Conservation (phyloP, 768 basidiomycete species). For the Lactarius pseudohatsudake region DNA sequence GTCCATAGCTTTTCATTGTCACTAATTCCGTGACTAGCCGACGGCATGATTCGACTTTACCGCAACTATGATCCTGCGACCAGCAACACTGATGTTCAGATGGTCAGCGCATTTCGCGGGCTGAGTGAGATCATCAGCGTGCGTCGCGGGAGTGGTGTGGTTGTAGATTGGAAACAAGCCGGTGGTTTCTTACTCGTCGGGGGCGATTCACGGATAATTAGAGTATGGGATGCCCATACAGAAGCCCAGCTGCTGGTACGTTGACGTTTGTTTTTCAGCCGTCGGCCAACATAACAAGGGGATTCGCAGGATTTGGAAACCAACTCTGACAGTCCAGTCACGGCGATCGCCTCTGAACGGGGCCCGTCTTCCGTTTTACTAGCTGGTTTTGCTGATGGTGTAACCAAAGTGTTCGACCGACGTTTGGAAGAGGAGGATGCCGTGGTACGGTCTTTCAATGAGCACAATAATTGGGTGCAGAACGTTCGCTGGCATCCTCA, state of each 20-base stretch:
- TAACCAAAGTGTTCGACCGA: constrained; percentile 87
- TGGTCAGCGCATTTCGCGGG: constrained; percentile 93
- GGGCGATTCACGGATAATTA: constrained; percentile 85
- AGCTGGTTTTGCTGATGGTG: constrained; percentile 91
- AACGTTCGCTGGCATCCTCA: constrained; percentile 84
- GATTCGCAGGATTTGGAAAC: constrained; percentile 77
- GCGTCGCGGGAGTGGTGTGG: constrained; percentile 77
- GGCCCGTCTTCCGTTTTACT: constrained; percentile 77
- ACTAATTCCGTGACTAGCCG: constrained; percentile 51
- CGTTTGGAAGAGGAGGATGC: constrained; percentile 82
- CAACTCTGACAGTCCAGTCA: constrained; percentile 86
- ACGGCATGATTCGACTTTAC: constrained; percentile 89
- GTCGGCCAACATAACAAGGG: not conserved
- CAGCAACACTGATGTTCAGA: constrained; percentile 73
- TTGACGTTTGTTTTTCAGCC: constrained; percentile 12
- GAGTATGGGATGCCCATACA: constrained; percentile 93
- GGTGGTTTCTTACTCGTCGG: constrained; percentile 84
- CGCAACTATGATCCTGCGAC: constrained; percentile 83
- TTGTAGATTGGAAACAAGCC: constrained; percentile 92
- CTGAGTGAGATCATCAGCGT: constrained; percentile 74
- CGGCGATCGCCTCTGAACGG: constrained; percentile 76
- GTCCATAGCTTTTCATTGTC: not conserved
- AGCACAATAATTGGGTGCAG: constrained; percentile 86
- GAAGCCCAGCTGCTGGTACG: constrained; percentile 75
- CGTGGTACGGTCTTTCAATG: constrained; percentile 71